Evolutionary conservation across 2,329 filamentous ascomycete genomes (phyloP), one percentile per base, ranked within the genome.

Genomic region (Fusarium heterosporum): DNA sequence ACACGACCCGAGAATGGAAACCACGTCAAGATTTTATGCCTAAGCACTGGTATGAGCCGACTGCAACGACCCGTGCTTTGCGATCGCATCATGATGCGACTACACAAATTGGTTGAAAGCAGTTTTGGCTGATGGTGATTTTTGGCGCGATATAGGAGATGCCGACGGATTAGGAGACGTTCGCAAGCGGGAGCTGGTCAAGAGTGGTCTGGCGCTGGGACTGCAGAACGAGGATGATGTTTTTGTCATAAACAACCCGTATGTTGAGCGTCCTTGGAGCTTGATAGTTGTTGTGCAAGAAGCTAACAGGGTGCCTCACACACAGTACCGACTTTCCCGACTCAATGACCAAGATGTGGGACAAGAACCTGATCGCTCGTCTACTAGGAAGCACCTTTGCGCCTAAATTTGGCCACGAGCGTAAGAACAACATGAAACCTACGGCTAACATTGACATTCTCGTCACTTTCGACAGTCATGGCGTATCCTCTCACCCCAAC

Each of bases 11-110:
- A 89, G 60, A 84, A 90, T 19, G 91, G 92, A 6, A 98, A 99
- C 79, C 93, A 96, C 76, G 86, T 99, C 75, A 96, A 96, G 80
- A 97, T 99, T 66, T 81, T 98, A 55, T 99, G 96, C 80, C 82
- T 99, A 66, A 96, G 92, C 79, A 95, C 89, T 69, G 94, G 92
- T 90, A 77, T 46, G 74, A 46, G 43, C 55, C 57, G 30, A 57
- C 56, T 51, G 25, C 43, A 34, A 26, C 50, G 39, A 52, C 36
- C 65, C 51, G 30, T 53, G 51, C 57, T 53, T 51, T 38, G 43
- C 47, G 26, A 51, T 57, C 45, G 55, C 61, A 62, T 52, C 11
- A 38, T 49, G 38, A 56, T 66, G 46, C 56, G 60, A 58, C 38
- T 32, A 57, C 34, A 46, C 60, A 54, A 32, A 45, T 45, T 69